Evolutionary conservation across 2,329 filamentous ascomycete species (phyloP).

Genomic region (Paraphaeosphaeria minitans): DNA sequence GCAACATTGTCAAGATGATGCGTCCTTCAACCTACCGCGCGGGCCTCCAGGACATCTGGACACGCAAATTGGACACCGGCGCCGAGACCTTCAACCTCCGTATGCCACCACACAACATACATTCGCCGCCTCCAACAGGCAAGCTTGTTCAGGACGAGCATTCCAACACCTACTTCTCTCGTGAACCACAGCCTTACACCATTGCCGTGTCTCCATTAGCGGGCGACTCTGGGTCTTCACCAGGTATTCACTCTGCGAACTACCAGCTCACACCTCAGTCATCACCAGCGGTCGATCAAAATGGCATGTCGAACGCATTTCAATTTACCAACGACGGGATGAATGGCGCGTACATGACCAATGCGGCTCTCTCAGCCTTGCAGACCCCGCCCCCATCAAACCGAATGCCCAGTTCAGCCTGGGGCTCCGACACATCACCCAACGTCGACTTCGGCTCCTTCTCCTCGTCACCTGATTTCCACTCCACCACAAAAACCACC

Average conservation of each 20-base stretch:
- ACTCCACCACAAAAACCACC: constrained; percentile 25
- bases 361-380: constrained; percentile 44
- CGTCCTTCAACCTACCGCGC: constrained; percentile 55
- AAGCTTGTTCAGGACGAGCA: constrained; percentile 34
- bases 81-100: constrained; percentile 57
- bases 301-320: constrained; percentile 27
- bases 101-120: constrained; percentile 39
- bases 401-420: constrained; percentile 35
- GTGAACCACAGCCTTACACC: constrained; percentile 30
- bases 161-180: constrained; percentile 27
- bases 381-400: constrained; percentile 44
- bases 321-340: constrained; percentile 26
- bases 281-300: constrained; percentile 35
- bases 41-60: constrained; percentile 57
- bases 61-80: constrained; percentile 54
- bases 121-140: constrained; percentile 34
- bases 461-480: constrained; percentile 38
- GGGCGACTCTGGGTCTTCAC: constrained; percentile 19
- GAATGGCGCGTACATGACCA: constrained; percentile 22
- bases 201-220: constrained; percentile 26
- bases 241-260: constrained; percentile 30
- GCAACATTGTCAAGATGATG: constrained; percentile 58
- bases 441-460: constrained; percentile 37
- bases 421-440: constrained; percentile 35
- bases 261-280: constrained; percentile 43